Percentiles rank a stretch among this genome's conserved stretches.
Conservation (phyloP, 2,329 filamentous ascomycete genomes). For the Dactylellina cionopaga region DNA sequence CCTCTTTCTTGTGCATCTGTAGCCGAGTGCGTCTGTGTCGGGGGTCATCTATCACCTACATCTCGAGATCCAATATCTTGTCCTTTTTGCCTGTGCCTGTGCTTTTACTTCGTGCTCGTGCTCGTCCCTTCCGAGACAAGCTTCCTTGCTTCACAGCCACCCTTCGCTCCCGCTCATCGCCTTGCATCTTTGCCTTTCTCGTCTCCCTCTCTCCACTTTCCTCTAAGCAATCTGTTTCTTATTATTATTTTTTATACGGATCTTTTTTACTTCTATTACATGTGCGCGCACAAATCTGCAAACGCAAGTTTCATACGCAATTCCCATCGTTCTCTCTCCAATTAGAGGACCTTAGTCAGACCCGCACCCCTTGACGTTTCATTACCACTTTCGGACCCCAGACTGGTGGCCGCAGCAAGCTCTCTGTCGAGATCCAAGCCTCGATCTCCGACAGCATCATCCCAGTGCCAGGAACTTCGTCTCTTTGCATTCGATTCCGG, state of each 20-base stretch:
- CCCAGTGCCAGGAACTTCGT: conserved; percentile 17
- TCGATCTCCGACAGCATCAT: conserved; percentile 31
- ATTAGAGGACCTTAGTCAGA: conserved; percentile 46
- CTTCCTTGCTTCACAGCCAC: conserved; percentile 37
- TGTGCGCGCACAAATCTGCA: not conserved
- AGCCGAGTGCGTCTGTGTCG: conserved; percentile 40
- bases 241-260: not conserved
- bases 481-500: not conserved
- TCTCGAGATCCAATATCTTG: not conserved
- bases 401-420: conserved; percentile 41
- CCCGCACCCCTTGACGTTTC: conserved; percentile 48
- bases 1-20: conserved; percentile 10
- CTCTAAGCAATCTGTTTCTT: not conserved
- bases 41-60: not conserved
- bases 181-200: conserved; percentile 10
- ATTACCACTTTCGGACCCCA: conserved; percentile 49
- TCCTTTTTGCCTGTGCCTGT: conserved; percentile 3
- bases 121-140: conserved; percentile 35
- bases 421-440: conserved; percentile 47
- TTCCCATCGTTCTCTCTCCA: conserved; percentile 8
- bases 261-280: not conserved
- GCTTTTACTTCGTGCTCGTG: too few species aligned
- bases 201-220: conserved; percentile 4
- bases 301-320: conserved; percentile 40
- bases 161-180: conserved; percentile 37